phyloP scores from a whole-genome alignment of 805 yeast genomes.

The Nakazawaea wickerhamii region DNA sequence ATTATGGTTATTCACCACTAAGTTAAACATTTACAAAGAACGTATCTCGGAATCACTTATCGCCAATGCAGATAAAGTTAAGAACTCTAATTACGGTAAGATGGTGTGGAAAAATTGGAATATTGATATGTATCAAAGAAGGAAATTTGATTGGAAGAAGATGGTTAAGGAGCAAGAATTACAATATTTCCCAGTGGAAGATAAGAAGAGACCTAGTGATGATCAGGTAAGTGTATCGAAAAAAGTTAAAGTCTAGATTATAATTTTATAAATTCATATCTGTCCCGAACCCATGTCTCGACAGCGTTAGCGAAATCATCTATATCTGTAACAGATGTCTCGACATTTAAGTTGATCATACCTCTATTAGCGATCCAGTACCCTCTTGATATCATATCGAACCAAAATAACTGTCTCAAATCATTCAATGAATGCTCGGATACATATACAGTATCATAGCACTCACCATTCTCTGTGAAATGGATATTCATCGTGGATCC shows the following conservation, averaged over 20 bases:
- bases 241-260: too few species aligned
- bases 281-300: too few species aligned
- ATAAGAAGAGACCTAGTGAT: too few species aligned
- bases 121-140: slow-evolving; percentile 71
- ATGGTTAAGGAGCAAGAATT: slow-evolving; percentile 49
- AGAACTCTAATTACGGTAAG: slow-evolving; percentile 83
- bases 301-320: slow-evolving; percentile 6
- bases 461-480: slow-evolving; percentile 1
- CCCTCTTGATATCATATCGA: slow-evolving; percentile 14
- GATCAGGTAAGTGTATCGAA: too few species aligned
- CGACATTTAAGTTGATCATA: slow-evolving; percentile 14
- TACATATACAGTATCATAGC: neutral
- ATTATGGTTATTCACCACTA: slow-evolving; percentile 73
- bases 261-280: too few species aligned
- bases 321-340: slow-evolving; percentile 10
- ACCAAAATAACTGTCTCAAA: slow-evolving; percentile 14
- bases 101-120: slow-evolving; percentile 95
- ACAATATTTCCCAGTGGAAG: slow-evolving; percentile 25
- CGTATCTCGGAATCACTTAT: slow-evolving; percentile 67
- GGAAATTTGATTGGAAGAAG: slow-evolving; percentile 78
- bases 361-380: slow-evolving; percentile 16
- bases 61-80: slow-evolving; percentile 58
- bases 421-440: neutral
- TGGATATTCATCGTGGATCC: slow-evolving; percentile 13
- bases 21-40: slow-evolving; percentile 80